Evolutionary conservation across 2,329 filamentous ascomycete species (phyloP).

Genomic region (Mariannaea sp.): DNA sequence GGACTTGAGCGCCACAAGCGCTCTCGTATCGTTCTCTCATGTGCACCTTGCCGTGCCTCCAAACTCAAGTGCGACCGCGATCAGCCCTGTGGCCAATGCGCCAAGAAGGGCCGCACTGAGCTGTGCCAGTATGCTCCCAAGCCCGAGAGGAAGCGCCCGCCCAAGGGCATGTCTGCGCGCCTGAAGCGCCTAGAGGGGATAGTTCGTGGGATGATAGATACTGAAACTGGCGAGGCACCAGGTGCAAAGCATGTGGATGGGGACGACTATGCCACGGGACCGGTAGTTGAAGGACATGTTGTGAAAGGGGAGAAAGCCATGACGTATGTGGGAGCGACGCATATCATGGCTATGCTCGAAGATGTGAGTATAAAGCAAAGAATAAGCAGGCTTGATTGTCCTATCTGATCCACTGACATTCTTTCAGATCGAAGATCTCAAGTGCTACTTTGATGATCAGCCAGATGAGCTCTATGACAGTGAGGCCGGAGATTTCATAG

Average conservation of each 20-base stretch:
- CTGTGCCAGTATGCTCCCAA: slow-evolving; percentile 56
- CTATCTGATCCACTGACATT: slow-evolving; percentile 12
- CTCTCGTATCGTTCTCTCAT: slow-evolving; percentile 56
- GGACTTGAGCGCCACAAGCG: slow-evolving; percentile 45
- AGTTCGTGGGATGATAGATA: slow-evolving; percentile 60
- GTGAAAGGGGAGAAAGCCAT: slow-evolving; percentile 49
- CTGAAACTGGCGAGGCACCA: slow-evolving; percentile 33
- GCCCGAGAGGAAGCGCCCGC: slow-evolving; percentile 46
- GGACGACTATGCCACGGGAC: slow-evolving; percentile 22
- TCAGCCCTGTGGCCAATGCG: slow-evolving; percentile 57
- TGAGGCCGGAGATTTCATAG: slow-evolving; percentile 41
- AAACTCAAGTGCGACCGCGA: slow-evolving; percentile 63
- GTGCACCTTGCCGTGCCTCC: slow-evolving; percentile 56
- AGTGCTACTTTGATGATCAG: slow-evolving; percentile 58
- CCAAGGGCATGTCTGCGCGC: slow-evolving; percentile 58
- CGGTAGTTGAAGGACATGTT: slow-evolving; percentile 46
- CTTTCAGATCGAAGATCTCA: slow-evolving; percentile 61
- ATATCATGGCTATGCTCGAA: slow-evolving; percentile 64
- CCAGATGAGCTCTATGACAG: slow-evolving; percentile 45
- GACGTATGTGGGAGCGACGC: slow-evolving; percentile 63
- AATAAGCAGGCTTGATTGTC: not conserved
- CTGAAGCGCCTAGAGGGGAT: slow-evolving; percentile 61
- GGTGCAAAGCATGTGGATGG: not conserved
- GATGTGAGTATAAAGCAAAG: slow-evolving; percentile 51
- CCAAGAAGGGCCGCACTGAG: slow-evolving; percentile 53